These are phyloP conservation scores for Hypoxylon sp. DNA, from an alignment of 2,329 filamentous ascomycete genomes.

Conservation along the genomic window DNA sequence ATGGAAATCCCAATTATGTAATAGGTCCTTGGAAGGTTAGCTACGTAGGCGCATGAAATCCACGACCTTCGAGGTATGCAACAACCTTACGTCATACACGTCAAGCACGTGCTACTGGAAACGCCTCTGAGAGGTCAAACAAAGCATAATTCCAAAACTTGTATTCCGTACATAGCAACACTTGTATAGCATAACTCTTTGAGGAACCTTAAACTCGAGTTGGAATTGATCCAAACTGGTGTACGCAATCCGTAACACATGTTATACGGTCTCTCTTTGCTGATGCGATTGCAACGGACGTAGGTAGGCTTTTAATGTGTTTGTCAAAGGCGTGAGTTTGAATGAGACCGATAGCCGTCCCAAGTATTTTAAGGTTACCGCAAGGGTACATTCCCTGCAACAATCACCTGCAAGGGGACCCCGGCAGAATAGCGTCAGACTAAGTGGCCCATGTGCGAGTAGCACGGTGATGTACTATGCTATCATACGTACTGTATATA, in stretches of 20 bases:
- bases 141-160: conserved; percentile 21
- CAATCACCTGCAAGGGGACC: conserved; percentile 29
- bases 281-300: neutral
- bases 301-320: neutral
- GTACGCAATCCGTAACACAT: neutral
- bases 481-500: no score
- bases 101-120: conserved; percentile 28
- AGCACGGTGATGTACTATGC: no score
- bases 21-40: neutral
- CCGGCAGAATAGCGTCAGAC: no score
- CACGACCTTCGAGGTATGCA: neutral
- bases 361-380: conserved; percentile 38
- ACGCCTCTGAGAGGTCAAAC: conserved; percentile 24
- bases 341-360: conserved; percentile 5
- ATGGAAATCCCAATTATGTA: neutral
- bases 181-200: neutral
- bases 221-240: neutral
- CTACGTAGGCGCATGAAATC: neutral
- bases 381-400: conserved; percentile 34
- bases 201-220: neutral
- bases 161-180: neutral
- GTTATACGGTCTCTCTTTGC: neutral
- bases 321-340: neutral
- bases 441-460: no score
- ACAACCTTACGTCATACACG: conserved; percentile 29